These are phyloP conservation scores for Cryptococcus neoformans DNA, from an alignment of 1,284 basidiomycete genomes.

Conservation along the genomic window DNA sequence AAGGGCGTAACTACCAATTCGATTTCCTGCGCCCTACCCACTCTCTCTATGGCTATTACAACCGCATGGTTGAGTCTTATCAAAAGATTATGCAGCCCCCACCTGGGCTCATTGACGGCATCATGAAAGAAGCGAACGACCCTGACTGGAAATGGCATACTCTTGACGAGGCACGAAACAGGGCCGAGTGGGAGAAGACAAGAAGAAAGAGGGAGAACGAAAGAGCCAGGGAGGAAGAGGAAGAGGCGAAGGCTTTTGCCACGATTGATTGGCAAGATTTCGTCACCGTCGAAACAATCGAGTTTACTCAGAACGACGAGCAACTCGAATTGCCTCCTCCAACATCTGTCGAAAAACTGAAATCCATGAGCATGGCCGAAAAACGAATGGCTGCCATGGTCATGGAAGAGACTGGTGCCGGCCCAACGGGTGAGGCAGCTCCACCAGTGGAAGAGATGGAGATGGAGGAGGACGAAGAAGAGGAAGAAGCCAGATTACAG, in stretches of 20 bases:
- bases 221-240: constrained; percentile 83
- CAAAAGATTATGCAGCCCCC: constrained; percentile 83
- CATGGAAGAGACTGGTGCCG: constrained; percentile 85
- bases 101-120: constrained; percentile 65
- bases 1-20: constrained; percentile 95
- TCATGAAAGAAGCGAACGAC: constrained; percentile 62
- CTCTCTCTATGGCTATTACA: constrained; percentile 95
- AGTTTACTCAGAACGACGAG: constrained; percentile 91
- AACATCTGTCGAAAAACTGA: constrained; percentile 89
- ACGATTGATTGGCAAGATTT: constrained; percentile 99
- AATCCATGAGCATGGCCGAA: constrained; percentile 95
- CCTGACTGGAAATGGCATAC: constrained; percentile 65
- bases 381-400: constrained; percentile 98
- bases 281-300: constrained; percentile 97
- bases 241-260: constrained; percentile 64
- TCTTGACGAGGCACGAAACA: constrained; percentile 69
- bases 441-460: constrained; percentile 55
- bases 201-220: constrained; percentile 81
- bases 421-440: constrained; percentile 57
- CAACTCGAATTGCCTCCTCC: constrained; percentile 90
- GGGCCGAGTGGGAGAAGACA: constrained; percentile 85
- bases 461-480: constrained; percentile 51
- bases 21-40: constrained; percentile 95
- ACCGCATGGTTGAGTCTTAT: constrained; percentile 95
- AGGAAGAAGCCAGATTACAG: constrained; percentile 62